Evolutionary conservation across 192 early-diverging fungal genomes (phyloP).

Genomic region (Coemansia sp.): DNA sequence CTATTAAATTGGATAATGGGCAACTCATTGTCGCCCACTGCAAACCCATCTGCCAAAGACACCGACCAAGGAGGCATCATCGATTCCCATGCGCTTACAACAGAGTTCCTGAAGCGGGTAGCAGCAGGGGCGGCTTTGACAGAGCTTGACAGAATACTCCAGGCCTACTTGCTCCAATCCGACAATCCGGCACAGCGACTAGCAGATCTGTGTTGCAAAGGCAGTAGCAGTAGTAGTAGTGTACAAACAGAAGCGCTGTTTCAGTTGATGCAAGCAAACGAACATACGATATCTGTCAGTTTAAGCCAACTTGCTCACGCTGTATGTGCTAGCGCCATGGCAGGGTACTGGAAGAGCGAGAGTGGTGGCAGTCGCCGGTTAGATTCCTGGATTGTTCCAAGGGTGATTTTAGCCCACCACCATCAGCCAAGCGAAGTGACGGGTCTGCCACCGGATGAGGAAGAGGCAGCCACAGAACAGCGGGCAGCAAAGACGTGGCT

Average conservation of each 20-base stretch:
- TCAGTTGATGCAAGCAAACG: too few relatives aligned
- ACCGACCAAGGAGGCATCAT: not conserved
- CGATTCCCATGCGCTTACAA: not conserved
- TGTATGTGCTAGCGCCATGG: slow-evolving; percentile 7
- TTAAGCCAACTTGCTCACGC: not conserved
- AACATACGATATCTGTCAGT: too few relatives aligned
- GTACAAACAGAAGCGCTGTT: too few relatives aligned
- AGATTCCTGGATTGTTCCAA: slow-evolving; percentile 7
- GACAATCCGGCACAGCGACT: not conserved
- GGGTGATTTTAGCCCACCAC: not conserved
- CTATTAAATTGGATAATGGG: not conserved
- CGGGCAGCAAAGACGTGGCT: slow-evolving; percentile 20
- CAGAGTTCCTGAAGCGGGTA: not conserved
- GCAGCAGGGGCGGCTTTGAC: not conserved
- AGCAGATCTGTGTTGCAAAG: too few relatives aligned
- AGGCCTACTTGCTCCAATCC: not conserved
- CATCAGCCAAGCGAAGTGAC: too few relatives aligned
- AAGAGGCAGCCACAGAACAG: too few relatives aligned
- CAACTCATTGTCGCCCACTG: slow-evolving; percentile 1
- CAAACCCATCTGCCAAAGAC: not conserved
- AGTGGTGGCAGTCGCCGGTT: not conserved
- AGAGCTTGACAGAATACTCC: not conserved
- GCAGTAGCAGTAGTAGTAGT: too few relatives aligned
- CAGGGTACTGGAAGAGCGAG: slow-evolving; percentile 10
- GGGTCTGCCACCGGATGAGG: too few relatives aligned